Conservation (phyloP, 2,329 filamentous ascomycete species). For the Xylaria polymorpha region DNA sequence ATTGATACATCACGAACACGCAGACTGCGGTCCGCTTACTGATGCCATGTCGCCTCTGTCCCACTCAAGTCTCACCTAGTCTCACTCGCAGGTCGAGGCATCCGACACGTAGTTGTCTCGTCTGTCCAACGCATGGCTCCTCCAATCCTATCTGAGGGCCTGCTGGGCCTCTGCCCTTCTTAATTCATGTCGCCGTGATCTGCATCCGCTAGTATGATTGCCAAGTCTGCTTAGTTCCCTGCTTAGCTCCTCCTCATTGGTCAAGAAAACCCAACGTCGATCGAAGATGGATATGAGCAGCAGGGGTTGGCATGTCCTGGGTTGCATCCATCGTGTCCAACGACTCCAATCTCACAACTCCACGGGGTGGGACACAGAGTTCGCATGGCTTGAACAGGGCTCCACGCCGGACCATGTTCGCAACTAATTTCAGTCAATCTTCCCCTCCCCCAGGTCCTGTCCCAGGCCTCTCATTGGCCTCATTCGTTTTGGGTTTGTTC, state of each 20-base stretch:
- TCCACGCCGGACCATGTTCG: constrained; percentile 7
- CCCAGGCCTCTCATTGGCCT: constrained; percentile 9
- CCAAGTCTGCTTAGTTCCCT: constrained; percentile 15
- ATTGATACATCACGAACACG: constrained; percentile 5
- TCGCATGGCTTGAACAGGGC: constrained; percentile 28
- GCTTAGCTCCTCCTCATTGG: constrained; percentile 14
- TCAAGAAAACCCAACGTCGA: constrained; percentile 22
- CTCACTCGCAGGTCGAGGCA: constrained; percentile 14
- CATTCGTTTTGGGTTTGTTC: constrained; percentile 10
- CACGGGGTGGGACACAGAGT: constrained; percentile 17
- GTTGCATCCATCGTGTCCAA: constrained; percentile 10
- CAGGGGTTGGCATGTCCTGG: constrained; percentile 21
- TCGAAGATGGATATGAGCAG: constrained; percentile 28
- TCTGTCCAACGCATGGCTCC: constrained; percentile 9
- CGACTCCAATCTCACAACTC: constrained; percentile 17
- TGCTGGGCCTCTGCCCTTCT: not conserved
- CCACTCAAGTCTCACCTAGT: constrained; percentile 5
- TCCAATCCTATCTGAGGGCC: constrained; percentile 3
- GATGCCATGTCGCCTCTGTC: constrained; percentile 11
- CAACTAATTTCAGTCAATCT: constrained; percentile 1
- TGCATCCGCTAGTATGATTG: constrained; percentile 9
- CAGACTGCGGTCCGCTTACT: constrained; percentile 8
- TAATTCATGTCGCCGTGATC: constrained; percentile 6
- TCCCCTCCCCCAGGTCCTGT: not conserved
- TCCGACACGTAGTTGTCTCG: constrained; percentile 20